Percentiles rank a stretch among this genome's conserved stretches.
These are phyloP conservation scores for Polysphondylium violaceum DNA, from an alignment of 78 protist species.

Conservation along the genomic window DNA sequence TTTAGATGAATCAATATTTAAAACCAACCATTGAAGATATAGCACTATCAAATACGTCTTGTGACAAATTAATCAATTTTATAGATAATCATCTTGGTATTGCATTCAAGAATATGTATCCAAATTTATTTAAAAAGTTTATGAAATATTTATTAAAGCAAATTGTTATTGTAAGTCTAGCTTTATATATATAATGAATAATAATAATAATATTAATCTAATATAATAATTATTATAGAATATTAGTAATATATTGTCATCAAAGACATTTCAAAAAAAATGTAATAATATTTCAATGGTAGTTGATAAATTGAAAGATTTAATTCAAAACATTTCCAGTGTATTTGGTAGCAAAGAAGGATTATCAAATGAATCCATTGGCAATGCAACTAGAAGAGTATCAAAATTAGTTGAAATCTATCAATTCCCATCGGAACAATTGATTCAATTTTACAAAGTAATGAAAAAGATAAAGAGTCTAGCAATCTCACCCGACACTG, in stretches of 20 bases:
- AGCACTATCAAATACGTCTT: background rate
- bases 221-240: background rate
- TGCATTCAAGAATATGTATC: background rate
- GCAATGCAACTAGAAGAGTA: slow-evolving; percentile 14
- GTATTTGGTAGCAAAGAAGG: slow-evolving; percentile 66
- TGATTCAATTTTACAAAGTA: slow-evolving; percentile 37
- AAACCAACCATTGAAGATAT: slow-evolving; percentile 46
- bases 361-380: background rate
- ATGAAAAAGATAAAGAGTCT: too few relatives aligned
- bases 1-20: slow-evolving; percentile 10
- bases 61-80: background rate
- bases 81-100: slow-evolving; percentile 10
- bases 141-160: background rate
- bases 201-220: too few relatives aligned
- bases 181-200: background rate
- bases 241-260: slow-evolving; percentile 11
- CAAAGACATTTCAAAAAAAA: slow-evolving; percentile 8
- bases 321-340: slow-evolving; percentile 5
- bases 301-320: background rate
- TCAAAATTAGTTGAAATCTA: slow-evolving; percentile 26
- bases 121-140: background rate
- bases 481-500: too few relatives aligned
- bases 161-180: background rate
- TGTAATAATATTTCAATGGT: background rate
- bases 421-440: slow-evolving; percentile 19